Conservation (phyloP, 1,139 yeast species). For the Meyerozyma elateridarum region DNA sequence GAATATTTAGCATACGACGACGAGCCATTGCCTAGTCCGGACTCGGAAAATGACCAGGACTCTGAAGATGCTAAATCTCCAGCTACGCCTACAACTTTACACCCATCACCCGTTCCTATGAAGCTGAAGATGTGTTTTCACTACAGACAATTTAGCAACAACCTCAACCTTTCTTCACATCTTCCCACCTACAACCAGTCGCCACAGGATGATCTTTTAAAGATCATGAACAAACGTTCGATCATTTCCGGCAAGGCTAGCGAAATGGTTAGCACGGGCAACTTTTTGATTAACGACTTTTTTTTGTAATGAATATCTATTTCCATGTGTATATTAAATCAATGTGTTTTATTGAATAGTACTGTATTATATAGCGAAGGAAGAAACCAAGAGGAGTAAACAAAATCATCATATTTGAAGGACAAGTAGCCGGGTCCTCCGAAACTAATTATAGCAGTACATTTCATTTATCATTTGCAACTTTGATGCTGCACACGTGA, state of each 20-base stretch:
- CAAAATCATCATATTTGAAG: no score
- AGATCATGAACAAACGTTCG: constrained; percentile 41
- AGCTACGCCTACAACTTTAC: constrained; percentile 16
- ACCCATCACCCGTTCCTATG: constrained; percentile 5
- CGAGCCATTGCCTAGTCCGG: constrained; percentile 11
- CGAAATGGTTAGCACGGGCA: constrained; percentile 52
- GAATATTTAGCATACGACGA: constrained; percentile 33
- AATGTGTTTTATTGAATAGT: not conserved
- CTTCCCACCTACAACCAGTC: constrained; percentile 10
- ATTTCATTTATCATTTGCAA: no score
- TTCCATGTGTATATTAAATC: constrained; percentile 1
- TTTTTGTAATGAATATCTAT: constrained; percentile 23
- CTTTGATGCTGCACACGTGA: no score
- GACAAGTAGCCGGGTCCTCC: no score
- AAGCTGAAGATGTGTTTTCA: constrained; percentile 36
- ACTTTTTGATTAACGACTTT: constrained; percentile 45
- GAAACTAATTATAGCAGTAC: no score
- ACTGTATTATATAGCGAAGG: no score
- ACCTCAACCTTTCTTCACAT: constrained; percentile 37
- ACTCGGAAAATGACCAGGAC: constrained; percentile 6
- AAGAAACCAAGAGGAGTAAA: no score
- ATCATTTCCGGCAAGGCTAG: constrained; percentile 48
- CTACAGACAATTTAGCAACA: constrained; percentile 40
- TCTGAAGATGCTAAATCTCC: constrained; percentile 11
- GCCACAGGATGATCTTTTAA: constrained; percentile 23